Conservation (phyloP, 345 rosid species). For the Tarenaya hassleriana region DNA sequence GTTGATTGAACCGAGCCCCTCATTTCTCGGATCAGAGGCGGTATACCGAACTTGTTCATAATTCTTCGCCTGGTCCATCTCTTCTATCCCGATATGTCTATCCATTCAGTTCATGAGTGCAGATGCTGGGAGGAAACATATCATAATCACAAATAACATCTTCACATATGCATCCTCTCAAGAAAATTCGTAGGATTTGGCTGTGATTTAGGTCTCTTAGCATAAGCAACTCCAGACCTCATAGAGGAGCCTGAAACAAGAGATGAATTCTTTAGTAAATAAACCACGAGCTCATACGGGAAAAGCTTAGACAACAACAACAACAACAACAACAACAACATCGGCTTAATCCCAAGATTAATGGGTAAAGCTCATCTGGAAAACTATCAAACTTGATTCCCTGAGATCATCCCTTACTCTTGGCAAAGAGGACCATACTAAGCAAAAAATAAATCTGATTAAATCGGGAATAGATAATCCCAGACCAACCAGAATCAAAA, state of each 20-base stretch:
- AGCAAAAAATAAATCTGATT: too few species aligned
- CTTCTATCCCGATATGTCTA: slow-evolving; percentile 20
- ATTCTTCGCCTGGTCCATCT: slow-evolving; percentile 31
- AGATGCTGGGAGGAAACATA: slow-evolving; percentile 16
- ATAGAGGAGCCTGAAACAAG: slow-evolving; percentile 18
- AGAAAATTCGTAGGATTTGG: slow-evolving; percentile 6
- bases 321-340: too few species aligned
- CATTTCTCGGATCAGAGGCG: slow-evolving; percentile 24
- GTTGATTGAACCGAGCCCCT: slow-evolving; percentile 25
- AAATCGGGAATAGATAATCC: slow-evolving; percentile 4
- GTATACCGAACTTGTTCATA: slow-evolving; percentile 26
- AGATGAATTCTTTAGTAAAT: slow-evolving; percentile 12
- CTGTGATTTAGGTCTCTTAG: slow-evolving; percentile 7
- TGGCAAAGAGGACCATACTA: too few species aligned
- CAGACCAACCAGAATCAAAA: background rate
- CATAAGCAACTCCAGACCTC: slow-evolving; percentile 22
- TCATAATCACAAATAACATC: slow-evolving; percentile 8
- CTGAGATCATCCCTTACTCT: background rate
- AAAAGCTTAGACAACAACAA: background rate
- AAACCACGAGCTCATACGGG: background rate
- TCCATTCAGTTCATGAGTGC: slow-evolving; percentile 20
- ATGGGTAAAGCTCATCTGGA: too few species aligned
- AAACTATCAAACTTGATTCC: background rate
- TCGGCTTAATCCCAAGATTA: too few species aligned
- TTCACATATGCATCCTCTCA: slow-evolving; percentile 17